Evolutionary conservation across 2,329 filamentous ascomycete genomes (phyloP), one percentile per base, ranked within the genome.

Genomic region (Xylaria digitata): DNA sequence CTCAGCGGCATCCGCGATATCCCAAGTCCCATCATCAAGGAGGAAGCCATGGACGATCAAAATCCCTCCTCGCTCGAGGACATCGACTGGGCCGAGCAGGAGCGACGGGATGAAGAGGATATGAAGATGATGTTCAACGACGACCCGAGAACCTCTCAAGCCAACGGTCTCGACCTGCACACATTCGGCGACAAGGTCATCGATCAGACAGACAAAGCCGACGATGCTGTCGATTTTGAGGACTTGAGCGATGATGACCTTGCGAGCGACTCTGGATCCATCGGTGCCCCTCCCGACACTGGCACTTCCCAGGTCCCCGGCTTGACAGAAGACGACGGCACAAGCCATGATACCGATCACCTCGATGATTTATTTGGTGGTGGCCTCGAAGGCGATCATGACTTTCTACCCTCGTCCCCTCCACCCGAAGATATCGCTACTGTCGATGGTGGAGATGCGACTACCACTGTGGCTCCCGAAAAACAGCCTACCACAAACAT

Each of bases 161-260:
- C 79, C 30, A 78, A 81, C 57, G 80, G 81, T 57, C 75, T 88
- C 65, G 80, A 84, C 34, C 53, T 68, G 2, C 52, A 70, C 34
- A 54, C 45, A 7, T 77, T 78, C 45, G 75, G 74, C 45, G 77
- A 81, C 57, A 80, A 80, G 60, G 77, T 83, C 26, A 86, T 90
- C 70, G 89, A 90, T 70, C 84, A 89, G 70, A 83, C 84, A 6
- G 91, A 93, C 78, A 99, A 99, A 80, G 95, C 94, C 61, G 94
- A 94, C 67, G 92, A 98, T 80, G 96, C 96, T 46, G 82, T 96
- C 69, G 96, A 99, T 76, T 99, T 85, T 74, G 93, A 92, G 76
- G 93, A 97, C 75, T 94, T 98, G 69, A 91, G 91, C 71, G 95
- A 98, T 77, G 94, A 96, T 76, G 94, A 97, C 70, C 85, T 97